Evolutionary conservation across 176 grass and related monocot species (phyloP).

Genomic region (Poa annua): DNA sequence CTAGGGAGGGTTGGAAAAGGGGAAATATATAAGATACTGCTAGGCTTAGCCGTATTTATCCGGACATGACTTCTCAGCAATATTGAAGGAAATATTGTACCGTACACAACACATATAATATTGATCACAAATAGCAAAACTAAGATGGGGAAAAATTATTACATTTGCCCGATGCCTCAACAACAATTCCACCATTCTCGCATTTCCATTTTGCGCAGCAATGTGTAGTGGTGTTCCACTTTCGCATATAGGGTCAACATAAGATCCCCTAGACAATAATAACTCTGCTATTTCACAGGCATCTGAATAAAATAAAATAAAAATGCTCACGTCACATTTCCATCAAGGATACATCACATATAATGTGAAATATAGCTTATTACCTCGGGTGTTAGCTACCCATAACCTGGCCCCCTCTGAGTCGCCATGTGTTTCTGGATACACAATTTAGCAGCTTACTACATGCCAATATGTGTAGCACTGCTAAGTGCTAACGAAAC

Average conservation of each 20-base stretch:
- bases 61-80: background rate
- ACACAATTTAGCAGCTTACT: background rate
- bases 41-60: background rate
- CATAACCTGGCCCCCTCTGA: background rate
- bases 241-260: constrained; percentile 19
- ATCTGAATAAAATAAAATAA: background rate
- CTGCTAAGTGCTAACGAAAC: background rate
- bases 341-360: background rate
- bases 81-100: background rate
- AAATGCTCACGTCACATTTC: background rate
- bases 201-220: background rate
- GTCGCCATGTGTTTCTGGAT: background rate
- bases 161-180: background rate
- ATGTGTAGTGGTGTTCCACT: background rate
- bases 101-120: background rate
- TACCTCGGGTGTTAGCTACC: background rate
- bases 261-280: background rate
- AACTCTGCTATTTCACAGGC: background rate
- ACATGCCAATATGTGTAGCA: background rate
- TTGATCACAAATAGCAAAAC: background rate
- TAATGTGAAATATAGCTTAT: background rate
- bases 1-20: background rate
- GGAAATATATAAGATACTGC: background rate
- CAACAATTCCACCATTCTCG: background rate
- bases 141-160: background rate